Conservation (phyloP, 2,329 filamentous ascomycete species). For the Aspergillus niger region DNA sequence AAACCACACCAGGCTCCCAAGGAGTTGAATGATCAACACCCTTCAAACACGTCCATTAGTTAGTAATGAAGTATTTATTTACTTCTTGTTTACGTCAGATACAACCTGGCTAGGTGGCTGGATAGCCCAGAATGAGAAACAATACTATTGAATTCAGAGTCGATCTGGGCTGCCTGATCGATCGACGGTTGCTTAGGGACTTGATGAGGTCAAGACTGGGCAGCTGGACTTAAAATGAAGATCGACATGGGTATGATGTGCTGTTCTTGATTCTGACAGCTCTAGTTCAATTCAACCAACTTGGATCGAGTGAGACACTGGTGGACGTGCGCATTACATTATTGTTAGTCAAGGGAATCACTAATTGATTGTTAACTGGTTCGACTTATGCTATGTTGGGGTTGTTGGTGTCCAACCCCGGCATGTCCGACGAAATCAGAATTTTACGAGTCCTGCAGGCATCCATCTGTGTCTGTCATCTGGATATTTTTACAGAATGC, state of each 20-base stretch:
- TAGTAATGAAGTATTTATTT: too few species aligned
- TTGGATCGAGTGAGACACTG: neutral
- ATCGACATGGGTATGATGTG: neutral
- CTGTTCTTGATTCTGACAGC: slow-evolving; percentile 2
- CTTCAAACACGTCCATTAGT: too few species aligned
- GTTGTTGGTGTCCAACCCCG: neutral
- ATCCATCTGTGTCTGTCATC: neutral
- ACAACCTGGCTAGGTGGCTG: neutral
- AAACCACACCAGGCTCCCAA: too few species aligned
- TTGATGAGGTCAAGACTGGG: slow-evolving; percentile 3
- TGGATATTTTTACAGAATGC: neutral
- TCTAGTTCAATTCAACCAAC: neutral
- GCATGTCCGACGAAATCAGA: neutral
- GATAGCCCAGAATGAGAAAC: too few species aligned
- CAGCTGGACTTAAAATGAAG: neutral
- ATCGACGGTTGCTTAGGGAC: neutral
- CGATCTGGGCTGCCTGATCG: neutral
- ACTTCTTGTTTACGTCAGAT: neutral
- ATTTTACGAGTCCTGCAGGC: neutral
- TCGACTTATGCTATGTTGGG: too few species aligned
- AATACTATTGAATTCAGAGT: neutral
- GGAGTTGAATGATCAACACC: too few species aligned
- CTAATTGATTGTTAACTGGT: neutral
- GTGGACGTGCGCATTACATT: slow-evolving; percentile 1
- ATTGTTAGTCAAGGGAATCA: slow-evolving; percentile 1